Conservation (phyloP, 1,139 yeast species). For the Magnusiomyces magnusii region DNA sequence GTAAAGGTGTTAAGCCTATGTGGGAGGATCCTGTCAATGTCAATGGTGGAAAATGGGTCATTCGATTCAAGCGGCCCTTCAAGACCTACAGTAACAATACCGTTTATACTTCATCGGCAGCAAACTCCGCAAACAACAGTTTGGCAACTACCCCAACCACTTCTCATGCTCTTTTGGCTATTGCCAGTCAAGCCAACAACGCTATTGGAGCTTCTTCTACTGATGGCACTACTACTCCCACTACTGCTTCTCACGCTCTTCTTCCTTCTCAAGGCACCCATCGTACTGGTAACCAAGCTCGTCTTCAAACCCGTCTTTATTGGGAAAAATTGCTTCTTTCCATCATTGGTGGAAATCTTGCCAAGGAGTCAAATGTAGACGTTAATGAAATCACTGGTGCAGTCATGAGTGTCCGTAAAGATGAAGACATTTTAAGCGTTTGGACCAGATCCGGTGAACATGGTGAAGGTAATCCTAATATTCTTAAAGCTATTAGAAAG, state of each 20-base stretch:
- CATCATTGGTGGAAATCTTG: constrained; percentile 30
- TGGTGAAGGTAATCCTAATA: constrained; percentile 18
- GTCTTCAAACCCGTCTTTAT: constrained; percentile 26
- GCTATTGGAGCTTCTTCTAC: constrained; percentile 6
- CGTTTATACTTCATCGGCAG: not conserved
- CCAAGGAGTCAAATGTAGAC: constrained; percentile 19
- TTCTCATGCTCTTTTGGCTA: constrained; percentile 5
- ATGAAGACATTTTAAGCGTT: constrained; percentile 33
- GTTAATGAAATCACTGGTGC: constrained; percentile 32
- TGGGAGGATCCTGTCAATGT: constrained; percentile 66
- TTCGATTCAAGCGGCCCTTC: constrained; percentile 38
- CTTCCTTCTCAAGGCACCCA: not conserved
- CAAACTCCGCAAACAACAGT: constrained; percentile 3
- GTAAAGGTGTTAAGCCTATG: constrained; percentile 57
- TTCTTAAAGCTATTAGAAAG: constrained; percentile 22
- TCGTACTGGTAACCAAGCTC: constrained; percentile 18
- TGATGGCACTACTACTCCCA: constrained; percentile 6
- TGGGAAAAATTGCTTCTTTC: constrained; percentile 34
- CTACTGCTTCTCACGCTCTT: not conserved
- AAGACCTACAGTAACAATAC: constrained; percentile 17
- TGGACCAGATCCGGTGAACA: constrained; percentile 29
- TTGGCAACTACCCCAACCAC: constrained; percentile 6
- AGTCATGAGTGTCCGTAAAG: constrained; percentile 34
- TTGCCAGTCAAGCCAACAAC: not conserved
- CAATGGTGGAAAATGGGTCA: constrained; percentile 62